A percentile compares a stretch with the other conserved stretches of the same genome.
These are phyloP conservation scores for Solanum hybrid DNA, from an alignment of 305 asterid genomes.

Conservation along the genomic window DNA sequence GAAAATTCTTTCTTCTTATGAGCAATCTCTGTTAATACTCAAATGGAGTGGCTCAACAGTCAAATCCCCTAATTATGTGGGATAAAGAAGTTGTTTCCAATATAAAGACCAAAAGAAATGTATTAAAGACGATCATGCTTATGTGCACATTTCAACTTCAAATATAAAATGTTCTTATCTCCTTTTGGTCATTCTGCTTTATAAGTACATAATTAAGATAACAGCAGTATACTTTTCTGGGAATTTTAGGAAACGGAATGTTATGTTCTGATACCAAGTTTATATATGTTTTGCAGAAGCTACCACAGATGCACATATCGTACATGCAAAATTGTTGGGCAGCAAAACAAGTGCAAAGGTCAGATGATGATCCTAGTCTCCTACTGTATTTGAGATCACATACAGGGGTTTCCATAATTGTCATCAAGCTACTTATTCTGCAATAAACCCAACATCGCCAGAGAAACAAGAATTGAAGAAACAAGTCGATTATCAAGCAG, in stretches of 20 bases:
- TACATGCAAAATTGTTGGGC: conserved; percentile 51
- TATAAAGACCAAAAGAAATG: background rate
- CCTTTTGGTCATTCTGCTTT: background rate
- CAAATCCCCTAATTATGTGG: background rate
- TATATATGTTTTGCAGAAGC: conserved; percentile 39
- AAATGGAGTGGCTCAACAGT: background rate
- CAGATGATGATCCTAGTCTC: conserved; percentile 50
- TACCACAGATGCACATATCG: conserved; percentile 75
- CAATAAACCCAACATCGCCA: background rate
- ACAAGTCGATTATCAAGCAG: background rate
- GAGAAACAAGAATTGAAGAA: background rate
- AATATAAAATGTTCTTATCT: background rate
- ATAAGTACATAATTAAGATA: background rate
- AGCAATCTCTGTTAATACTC: background rate
- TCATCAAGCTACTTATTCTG: conserved; percentile 16
- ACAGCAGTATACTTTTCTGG: background rate
- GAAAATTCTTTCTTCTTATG: background rate
- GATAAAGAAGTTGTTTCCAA: background rate
- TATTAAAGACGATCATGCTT: background rate
- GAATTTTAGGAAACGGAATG: background rate
- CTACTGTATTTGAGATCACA: conserved; percentile 46
- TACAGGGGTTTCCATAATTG: conserved; percentile 51
- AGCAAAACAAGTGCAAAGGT: conserved; percentile 73
- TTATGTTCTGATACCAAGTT: background rate
- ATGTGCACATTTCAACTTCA: background rate